Evolutionary conservation across 345 rosid species (phyloP), one percentile per base, ranked within the genome.

Genomic region (Dipteronia sinensis): DNA sequence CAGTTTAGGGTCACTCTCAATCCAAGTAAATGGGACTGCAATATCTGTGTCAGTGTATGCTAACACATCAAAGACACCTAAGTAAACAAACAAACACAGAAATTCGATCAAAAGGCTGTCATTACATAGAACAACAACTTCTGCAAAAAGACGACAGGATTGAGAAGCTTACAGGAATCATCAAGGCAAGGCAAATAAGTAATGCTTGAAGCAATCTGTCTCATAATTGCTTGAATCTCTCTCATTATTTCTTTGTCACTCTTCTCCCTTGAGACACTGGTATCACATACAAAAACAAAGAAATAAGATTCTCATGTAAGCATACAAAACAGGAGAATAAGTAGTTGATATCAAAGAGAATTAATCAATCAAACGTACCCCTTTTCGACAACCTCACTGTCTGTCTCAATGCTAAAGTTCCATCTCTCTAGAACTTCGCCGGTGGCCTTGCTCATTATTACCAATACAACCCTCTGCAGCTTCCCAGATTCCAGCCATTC

Each of bases 111-210:
- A 34, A 34, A 0, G 25, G 3, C 6, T 64, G n/a, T n/a, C n/a
- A n/a, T n/a, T n/a, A n/a, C n/a, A n/a, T n/a, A 27, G 31, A 10
- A 34, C 6, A 34, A 13, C 40, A 20, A n/a, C 65, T 22, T 59
- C 66, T 62, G 17, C 58, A 49, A 49, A 15, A 13, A 49, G 6
- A 4, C 38, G 4, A 61, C 29, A 22, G 13, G 27, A 61, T 61
- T 9, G 27, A 65, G 68, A 7, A 64, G 47, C 95, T 86, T 88
- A 96, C 99, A 94, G n/a, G 95, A 31, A 81, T 91, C 97, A 71
- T 96, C 99, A 61, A 92, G 95, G 83, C 99, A 96, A 62, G 99
- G 98, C 86, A 96, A 81, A 87, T 96, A 96, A 74, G 99, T 93
- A 59, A 94, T 90, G 73, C 99, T 94, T 0, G 97, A 94, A 68